Percentiles rank a stretch among this genome's conserved stretches.
Evolutionary conservation across 306 rosid genomes (phyloP).

Genomic region (Alnus rubra): DNA sequence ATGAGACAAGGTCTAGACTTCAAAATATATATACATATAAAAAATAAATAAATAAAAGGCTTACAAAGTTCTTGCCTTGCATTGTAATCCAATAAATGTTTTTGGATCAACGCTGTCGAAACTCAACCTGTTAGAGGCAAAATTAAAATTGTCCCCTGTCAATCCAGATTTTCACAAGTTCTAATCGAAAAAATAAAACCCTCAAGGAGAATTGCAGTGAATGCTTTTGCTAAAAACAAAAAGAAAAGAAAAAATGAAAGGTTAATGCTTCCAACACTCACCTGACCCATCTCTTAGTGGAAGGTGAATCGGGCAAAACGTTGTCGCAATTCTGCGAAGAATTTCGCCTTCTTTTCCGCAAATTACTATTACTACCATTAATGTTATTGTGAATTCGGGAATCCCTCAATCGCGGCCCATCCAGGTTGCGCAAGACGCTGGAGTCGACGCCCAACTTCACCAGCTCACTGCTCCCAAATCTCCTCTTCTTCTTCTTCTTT

Average conservation of each 20-base stretch:
- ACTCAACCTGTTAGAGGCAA: conserved; percentile 62
- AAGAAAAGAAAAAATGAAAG: conserved; percentile 9
- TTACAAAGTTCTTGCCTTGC: conserved; percentile 77
- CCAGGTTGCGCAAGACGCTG: conserved; percentile 37
- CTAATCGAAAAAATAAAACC: not conserved
- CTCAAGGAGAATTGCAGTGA: not conserved
- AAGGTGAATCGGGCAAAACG: conserved; percentile 42
- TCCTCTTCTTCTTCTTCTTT: conserved; percentile 45
- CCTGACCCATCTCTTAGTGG: conserved; percentile 81
- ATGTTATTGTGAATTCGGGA: conserved; percentile 43
- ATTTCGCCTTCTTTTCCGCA: conserved; percentile 42
- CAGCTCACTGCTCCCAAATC: conserved; percentile 59
- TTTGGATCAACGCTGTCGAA: conserved; percentile 66
- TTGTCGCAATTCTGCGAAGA: conserved; percentile 43
- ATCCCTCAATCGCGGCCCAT: conserved; percentile 77
- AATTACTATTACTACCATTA: conserved; percentile 24
- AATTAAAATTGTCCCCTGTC: conserved; percentile 17
- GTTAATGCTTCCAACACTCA: conserved; percentile 18
- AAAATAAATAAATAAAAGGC: conserved; percentile 20
- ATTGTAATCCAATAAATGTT: conserved; percentile 72
- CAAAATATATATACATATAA: not conserved
- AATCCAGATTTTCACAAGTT: conserved; percentile 4
- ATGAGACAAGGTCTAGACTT: conserved; percentile 6
- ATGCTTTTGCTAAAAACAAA: not conserved
- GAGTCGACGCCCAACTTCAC: conserved; percentile 76